Evolutionary conservation across 306 rosid genomes (phyloP), one percentile per base, ranked within the genome.

Genomic region (Acacia acuminata): DNA sequence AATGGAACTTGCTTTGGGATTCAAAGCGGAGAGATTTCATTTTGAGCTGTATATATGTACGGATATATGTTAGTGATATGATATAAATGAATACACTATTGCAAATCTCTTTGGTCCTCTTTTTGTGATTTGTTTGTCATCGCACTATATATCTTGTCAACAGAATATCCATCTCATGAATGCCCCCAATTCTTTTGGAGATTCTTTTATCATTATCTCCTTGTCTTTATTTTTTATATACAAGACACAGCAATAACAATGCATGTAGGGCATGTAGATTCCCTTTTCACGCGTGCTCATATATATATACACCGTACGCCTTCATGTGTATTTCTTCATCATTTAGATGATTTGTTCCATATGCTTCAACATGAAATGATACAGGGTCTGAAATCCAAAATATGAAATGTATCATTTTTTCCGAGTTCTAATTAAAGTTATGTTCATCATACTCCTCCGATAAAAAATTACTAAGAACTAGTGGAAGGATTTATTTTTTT

Each of bases 141-240:
- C 34, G 69, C 56, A 80, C 87, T 78, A 51, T 56, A 55, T 22
- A 56, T 42, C 50, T 64, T 68, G 61, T 64, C 76, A 74, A 71
- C 36, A 55, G 66, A 83, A 55, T 24, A 61, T n/a, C 77, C 73
- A 76, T 82, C 58, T 68, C 75, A 80, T 32, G 36, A 3, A 56
- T 67, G 58, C 75, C 76, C 76, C 83, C 67, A 77, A 81, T 65
- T 72, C 80, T 77, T 85, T 80, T 36, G 88, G 86, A 80, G 88
- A 70, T 83, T 82, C 89, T 81, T 24, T 80, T 74, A 82, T 76
- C 60, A 69, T 20, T 55, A 20, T 20, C 75, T 50, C 48, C 11
- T 73, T 76, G 51, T 40, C 51, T 45, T 47, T 71, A 55, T 60
- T 73, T 13, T 42, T 13, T 11, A 12, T 48, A n/a, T 42, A 10